phyloP scores from a whole-genome alignment of 306 rosid species.

The Citrullus amarus region DNA sequence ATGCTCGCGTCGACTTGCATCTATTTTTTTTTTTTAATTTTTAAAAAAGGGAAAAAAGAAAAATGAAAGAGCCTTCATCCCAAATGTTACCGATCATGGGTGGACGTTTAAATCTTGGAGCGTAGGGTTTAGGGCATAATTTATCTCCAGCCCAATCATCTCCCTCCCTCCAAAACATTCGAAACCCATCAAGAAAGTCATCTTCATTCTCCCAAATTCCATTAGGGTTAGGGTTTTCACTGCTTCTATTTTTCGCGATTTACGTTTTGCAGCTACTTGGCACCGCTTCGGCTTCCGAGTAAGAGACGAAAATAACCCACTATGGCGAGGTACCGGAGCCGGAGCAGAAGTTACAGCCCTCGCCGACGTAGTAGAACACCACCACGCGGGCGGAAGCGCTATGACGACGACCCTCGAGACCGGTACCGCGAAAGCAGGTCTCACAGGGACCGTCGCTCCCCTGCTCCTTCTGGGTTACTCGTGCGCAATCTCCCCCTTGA shows the following conservation, averaged over 20 bases:
- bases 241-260: not conserved
- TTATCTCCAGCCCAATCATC: not conserved
- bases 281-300: not conserved
- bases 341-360: constrained; percentile 88
- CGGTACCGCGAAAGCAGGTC: constrained; percentile 56
- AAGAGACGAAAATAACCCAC: not conserved
- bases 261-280: not conserved
- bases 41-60: not conserved
- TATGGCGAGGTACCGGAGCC: constrained; percentile 79
- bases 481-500: constrained; percentile 93
- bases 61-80: not conserved
- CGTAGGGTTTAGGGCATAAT: not conserved
- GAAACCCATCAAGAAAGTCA: not conserved
- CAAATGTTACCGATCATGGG: not conserved
- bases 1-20: no score
- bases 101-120: not conserved
- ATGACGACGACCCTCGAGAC: constrained; percentile 57
- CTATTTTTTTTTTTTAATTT: no score
- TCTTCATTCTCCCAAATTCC: not conserved
- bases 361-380: constrained; percentile 84
- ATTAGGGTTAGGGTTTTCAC: constrained; percentile 13
- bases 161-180: constrained; percentile 17
- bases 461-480: constrained; percentile 86
- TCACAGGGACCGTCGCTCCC: constrained; percentile 73
- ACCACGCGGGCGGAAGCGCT: constrained; percentile 66